Evolutionary conservation across 306 rosid species (phyloP).

Genomic region (Carpinus viminea): DNA sequence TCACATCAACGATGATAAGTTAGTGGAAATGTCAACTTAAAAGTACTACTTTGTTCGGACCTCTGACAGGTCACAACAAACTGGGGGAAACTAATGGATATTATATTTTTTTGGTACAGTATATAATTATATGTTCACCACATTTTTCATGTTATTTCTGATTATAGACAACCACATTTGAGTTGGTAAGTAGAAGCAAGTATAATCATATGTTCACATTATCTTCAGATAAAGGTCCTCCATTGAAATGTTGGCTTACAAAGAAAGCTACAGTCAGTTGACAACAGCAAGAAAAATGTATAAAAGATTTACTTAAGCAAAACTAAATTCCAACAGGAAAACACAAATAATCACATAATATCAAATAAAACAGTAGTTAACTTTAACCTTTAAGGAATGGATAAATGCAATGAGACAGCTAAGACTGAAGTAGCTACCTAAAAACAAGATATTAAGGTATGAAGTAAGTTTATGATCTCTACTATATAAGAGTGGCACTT

Average conservation of each 20-base stretch:
- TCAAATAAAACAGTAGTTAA: not conserved
- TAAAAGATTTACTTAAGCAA: not conserved
- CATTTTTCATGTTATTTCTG: not conserved
- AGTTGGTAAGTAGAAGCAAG: conserved; percentile 4
- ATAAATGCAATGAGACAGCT: not conserved
- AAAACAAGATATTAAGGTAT: not conserved
- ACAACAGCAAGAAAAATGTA: not conserved
- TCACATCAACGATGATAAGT: not conserved
- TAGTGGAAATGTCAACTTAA: not conserved
- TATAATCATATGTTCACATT: not conserved
- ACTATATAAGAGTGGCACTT: not conserved
- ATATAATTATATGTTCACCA: not conserved
- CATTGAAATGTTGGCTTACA: not conserved
- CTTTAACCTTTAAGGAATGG: not conserved
- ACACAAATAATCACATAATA: not conserved
- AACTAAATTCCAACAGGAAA: not conserved
- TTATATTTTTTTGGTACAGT: not conserved
- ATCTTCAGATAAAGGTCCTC: not conserved
- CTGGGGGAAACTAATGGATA: not conserved
- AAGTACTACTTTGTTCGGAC: not conserved
- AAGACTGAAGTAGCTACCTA: not conserved
- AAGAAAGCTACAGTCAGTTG: no score
- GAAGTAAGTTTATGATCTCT: not conserved
- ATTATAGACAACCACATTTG: not conserved
- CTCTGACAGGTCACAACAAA: not conserved